phyloP scores from a whole-genome alignment of 2,329 filamentous ascomycete genomes.

The Colletotrichum agaves region DNA sequence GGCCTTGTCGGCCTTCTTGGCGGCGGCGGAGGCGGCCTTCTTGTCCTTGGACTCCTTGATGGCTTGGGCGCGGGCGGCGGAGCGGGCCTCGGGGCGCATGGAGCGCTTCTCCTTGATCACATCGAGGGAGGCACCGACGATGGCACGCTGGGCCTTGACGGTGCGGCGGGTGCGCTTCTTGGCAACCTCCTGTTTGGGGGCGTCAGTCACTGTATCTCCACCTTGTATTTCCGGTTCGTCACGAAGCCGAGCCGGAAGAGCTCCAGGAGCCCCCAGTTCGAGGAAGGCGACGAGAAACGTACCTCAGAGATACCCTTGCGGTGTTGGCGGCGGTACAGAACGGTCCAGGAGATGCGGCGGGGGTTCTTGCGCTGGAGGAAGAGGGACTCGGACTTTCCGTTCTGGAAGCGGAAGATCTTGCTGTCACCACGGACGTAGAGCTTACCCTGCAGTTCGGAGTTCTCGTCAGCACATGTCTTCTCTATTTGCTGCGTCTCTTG shows the following conservation, averaged over 20 bases:
- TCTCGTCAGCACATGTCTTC: conserved; percentile 42
- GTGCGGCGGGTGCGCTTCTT: conserved; percentile 99
- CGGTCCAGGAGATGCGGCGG: conserved; percentile 98
- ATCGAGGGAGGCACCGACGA: conserved; percentile 98
- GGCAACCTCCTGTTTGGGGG: conserved; percentile 85
- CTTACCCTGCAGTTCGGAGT: conserved; percentile 79
- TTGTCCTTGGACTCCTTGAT: conserved; percentile 99
- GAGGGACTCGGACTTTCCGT: conserved; percentile 99
- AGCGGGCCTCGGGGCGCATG: conserved; percentile 94
- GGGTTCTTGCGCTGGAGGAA: conserved; percentile 99
- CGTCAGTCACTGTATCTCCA: conserved; percentile 49
- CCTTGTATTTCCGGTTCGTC: no score
- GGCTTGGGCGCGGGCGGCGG: conserved; percentile 87
- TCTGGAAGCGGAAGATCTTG: conserved; percentile 99
- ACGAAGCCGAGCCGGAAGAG: no score
- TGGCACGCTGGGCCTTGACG: conserved; percentile 98
- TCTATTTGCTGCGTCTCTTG: conserved; percentile 2
- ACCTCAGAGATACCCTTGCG: conserved; percentile 99
- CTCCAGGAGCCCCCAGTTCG: no score
- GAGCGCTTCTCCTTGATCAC: conserved; percentile 99
- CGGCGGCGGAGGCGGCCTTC: conserved; percentile 86
- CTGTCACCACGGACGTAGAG: conserved; percentile 99
- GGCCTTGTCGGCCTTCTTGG: conserved; percentile 99
- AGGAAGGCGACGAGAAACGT: conserved; percentile 60
- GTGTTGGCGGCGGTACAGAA: conserved; percentile 98